Base-by-base conservation (phyloP, 1,139 yeast genomes). In the Yamadazyma sp. region DNA sequence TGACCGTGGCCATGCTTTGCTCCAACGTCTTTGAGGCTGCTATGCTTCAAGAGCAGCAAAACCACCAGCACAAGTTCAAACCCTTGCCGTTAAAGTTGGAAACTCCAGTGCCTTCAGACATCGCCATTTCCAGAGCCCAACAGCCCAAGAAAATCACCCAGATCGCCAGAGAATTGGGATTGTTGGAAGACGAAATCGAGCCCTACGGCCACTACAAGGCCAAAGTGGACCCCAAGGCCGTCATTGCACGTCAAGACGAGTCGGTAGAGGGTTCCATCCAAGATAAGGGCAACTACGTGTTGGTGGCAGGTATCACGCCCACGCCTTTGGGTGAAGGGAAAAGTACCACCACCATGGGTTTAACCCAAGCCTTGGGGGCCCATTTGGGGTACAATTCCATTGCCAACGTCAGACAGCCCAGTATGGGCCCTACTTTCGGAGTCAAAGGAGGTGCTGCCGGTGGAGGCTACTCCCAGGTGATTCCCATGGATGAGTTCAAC, bases 381-480 rank as follows among this genome's bases (percentile, higher is more conserved):
- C 90, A 83, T 53, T 68, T 84, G 56, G 74, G 77, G 33, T 73
- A 71, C 48, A 81, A 84, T 43, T 75, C 87, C 12, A 74, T 85
- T 59, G 94, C 92, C 38, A 84, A 84, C 52, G 89, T 85, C 33
- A 76, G 94, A 62, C 94, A 85, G 57, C 92, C 94, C 11, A 82
- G 89, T 11, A 83, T 84, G 90, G 94, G 94, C 16, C 94, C 94
- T 38, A 85, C 92, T 8, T 84, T 85, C 54, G 94, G 94, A 61
- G 86, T 84, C 41, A 85, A 85, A 62, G 94, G 94, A 57, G 92
- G 92, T 61, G 94, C 94, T 45, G 92, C 94, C 9, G 94, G 94
- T 51, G 94, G 92, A 57, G 92, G 92, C 38, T 84, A 83, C 56
- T 75, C 94, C 6, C 92, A 85, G 61, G 92, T 84, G 17, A 84